Conservation (phyloP, 2,329 filamentous ascomycete genomes). For the Scedosporium dehoogii region DNA sequence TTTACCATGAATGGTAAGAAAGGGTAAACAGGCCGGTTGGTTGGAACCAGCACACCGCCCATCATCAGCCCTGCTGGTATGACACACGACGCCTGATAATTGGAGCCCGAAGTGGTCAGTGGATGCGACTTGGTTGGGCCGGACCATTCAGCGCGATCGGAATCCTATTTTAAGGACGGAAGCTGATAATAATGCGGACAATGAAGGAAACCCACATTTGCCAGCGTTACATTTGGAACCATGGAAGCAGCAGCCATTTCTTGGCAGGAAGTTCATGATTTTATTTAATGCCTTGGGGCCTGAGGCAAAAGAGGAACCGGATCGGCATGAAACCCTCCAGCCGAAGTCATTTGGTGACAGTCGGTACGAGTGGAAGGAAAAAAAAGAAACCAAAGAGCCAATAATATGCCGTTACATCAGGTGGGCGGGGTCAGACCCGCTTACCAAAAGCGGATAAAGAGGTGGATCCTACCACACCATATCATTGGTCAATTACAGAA, state of each 20-base stretch:
- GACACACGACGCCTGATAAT: neutral
- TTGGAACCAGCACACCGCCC: neutral
- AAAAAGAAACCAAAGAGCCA: too few relatives aligned
- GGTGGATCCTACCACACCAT: neutral
- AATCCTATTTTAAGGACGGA: conserved; percentile 1
- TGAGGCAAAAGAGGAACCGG: neutral
- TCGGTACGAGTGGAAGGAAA: too few relatives aligned
- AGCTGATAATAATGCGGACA: neutral
- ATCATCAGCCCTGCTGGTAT: conserved; percentile 3
- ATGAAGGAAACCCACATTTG: neutral
- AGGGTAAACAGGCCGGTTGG: neutral
- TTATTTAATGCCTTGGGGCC: neutral
- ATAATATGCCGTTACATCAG: too few relatives aligned
- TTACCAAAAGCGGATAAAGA: neutral
- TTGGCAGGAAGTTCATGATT: neutral
- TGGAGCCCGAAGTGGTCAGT: neutral
- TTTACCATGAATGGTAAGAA: neutral
- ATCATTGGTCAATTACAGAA: neutral
- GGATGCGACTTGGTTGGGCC: neutral
- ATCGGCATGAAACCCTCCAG: neutral
- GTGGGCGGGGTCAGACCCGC: neutral
- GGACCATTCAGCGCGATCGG: neutral
- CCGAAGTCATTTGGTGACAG: too few relatives aligned
- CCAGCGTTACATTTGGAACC: neutral
- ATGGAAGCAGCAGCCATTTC: neutral